A percentile compares a stretch with the other conserved stretches of the same genome.
phyloP scores from a whole-genome alignment of 768 basidiomycete genomes.

The Mycena chlorophos region DNA sequence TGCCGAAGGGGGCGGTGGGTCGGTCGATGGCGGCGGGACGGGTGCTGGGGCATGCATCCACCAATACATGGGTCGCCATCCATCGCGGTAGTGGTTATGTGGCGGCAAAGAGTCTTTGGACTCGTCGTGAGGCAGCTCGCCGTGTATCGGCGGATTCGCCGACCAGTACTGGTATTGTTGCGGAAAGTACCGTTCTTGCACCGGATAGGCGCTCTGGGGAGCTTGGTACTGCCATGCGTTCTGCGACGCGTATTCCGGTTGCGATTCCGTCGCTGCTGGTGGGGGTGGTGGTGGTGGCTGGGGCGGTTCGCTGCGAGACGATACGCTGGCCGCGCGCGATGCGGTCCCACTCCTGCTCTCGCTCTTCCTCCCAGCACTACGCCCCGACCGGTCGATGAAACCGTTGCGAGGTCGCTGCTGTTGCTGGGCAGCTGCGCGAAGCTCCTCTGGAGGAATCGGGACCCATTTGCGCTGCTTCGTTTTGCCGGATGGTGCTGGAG shows the following conservation, averaged over 20 bases:
- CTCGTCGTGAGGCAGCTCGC: neutral
- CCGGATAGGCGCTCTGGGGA: neutral
- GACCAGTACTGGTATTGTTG: slow-evolving; percentile 1
- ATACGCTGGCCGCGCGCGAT: slow-evolving; percentile 17
- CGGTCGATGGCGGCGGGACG: neutral
- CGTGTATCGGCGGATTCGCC: neutral
- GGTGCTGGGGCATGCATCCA: neutral
- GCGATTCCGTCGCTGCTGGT: neutral
- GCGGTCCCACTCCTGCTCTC: slow-evolving; percentile 7
- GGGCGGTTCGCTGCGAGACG: neutral
- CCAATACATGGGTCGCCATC: slow-evolving; percentile 1
- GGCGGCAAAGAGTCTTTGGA: neutral
- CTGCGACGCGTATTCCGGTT: neutral
- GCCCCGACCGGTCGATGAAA: neutral
- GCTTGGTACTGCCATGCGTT: neutral
- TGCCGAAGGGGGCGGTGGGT: neutral
- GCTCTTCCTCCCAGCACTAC: slow-evolving; percentile 3
- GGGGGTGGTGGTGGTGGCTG: neutral
- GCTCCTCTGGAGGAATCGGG: slow-evolving; percentile 48
- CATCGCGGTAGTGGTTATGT: slow-evolving; percentile 2
- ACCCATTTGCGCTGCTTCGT: slow-evolving; percentile 43
- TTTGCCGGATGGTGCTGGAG: neutral
- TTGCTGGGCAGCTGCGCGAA: slow-evolving; percentile 45
- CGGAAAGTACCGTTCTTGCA: neutral
- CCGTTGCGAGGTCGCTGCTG: slow-evolving; percentile 8